Conservation (phyloP, 139 green algal genomes). For the Pseudopediastrum boryanum region DNA sequence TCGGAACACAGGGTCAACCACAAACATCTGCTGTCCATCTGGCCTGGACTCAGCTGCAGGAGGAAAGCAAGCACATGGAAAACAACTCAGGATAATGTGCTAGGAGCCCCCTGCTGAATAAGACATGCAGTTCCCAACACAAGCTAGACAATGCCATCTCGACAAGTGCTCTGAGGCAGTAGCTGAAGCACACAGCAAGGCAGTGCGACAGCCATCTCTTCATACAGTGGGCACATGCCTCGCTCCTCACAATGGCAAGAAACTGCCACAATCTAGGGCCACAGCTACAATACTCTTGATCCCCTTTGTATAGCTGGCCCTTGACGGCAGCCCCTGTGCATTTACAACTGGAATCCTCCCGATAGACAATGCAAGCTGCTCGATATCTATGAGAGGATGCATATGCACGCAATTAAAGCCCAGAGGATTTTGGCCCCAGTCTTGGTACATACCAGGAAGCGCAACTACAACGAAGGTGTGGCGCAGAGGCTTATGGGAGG, state of each 20-base stretch:
- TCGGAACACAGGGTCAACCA: slow-evolving; percentile 23
- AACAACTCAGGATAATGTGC: neutral
- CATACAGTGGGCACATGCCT: no score
- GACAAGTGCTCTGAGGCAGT: neutral
- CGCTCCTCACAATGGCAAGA: no score
- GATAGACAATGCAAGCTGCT: neutral
- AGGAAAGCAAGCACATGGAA: neutral
- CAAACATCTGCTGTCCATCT: slow-evolving; percentile 9
- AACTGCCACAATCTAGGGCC: no score
- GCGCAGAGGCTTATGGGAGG: neutral
- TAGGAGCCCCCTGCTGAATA: neutral
- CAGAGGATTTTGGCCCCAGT: neutral
- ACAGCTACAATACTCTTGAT: no score
- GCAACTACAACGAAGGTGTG: slow-evolving; percentile 26
- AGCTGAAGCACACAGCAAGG: neutral
- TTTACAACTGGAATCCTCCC: neutral
- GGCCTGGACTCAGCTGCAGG: neutral
- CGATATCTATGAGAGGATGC: neutral
- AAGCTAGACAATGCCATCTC: neutral
- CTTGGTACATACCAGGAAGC: neutral
- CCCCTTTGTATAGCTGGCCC: neutral
- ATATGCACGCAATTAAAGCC: neutral
- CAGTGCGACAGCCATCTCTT: no score
- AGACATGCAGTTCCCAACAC: neutral
- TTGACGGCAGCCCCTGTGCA: neutral